Evolutionary conservation across 2,329 filamentous ascomycete species (phyloP), one percentile per base, ranked within the genome.

Genomic region (Leptosphaerulina australis): DNA sequence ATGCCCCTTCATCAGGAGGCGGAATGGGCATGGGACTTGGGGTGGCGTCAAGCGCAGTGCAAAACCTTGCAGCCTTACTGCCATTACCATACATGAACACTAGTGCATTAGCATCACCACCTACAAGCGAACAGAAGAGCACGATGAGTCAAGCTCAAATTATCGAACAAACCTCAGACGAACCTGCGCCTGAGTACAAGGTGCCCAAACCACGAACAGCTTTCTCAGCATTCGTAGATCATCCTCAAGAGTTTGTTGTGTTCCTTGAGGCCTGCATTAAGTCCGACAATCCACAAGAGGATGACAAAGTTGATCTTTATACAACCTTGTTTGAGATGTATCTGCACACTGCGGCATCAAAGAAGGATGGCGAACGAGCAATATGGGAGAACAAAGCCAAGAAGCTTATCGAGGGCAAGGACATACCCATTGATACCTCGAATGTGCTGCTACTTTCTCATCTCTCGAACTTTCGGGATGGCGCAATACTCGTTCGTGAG

Each of bases 321-420:
- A 97, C 93, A 0, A 97, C 95, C 0, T 74, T 99, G 11, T 97
- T 99, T 67, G 95, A 99, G 72, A 97, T 99, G 88, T 99, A 97
- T 68, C 79, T 99, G 7, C 89, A 96, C 71, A 94, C 91, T 63
- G 89, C 93, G 17, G 88, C 86, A 51, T 84, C 87, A 50, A 87
- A 87, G 65, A 89, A 86, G 64, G 86, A 86, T 72, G 68, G 72
- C 25, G 81, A 91, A 55, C 86, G 87, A 57, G 83, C 88, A 61
- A 83, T 88, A 57, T 99, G 94, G 93, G 91, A 97, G 68, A 81
- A 81, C 33, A 97, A 95, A 70, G 94, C 94, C 0, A 96, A 94
- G 76, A 86, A 85, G 55, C 82, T 97, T 18, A 92, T 99, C 47
- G 87, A 94, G 66, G 86, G 85, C 12, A 85, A 88, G 60, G 84